These are phyloP conservation scores for Didymella arachidicola DNA, from an alignment of 2,329 filamentous ascomycete genomes.

Conservation along the genomic window DNA sequence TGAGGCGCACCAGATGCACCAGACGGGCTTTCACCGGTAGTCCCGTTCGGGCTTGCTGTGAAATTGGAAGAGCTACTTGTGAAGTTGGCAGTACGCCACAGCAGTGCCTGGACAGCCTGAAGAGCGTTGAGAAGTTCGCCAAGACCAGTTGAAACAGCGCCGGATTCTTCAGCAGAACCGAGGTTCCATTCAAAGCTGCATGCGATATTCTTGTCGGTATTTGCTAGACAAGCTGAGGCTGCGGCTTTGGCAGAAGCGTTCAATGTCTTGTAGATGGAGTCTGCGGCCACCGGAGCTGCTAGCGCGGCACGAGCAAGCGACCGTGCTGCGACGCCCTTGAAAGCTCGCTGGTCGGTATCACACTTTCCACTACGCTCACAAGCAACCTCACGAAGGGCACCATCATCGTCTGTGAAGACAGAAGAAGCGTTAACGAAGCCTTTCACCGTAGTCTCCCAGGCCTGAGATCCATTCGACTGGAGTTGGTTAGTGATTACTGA, in stretches of 20 bases:
- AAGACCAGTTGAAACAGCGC: constrained; percentile 21
- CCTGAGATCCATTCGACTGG: constrained; percentile 35
- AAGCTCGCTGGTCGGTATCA: constrained; percentile 70
- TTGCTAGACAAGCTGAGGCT: constrained; percentile 22
- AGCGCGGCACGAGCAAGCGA: constrained; percentile 35
- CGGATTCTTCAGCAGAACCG: neutral
- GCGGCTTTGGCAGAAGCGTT: constrained; percentile 35
- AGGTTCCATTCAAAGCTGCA: constrained; percentile 27
- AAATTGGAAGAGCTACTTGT: neutral
- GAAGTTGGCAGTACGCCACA: constrained; percentile 29
- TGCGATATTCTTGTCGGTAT: constrained; percentile 10
- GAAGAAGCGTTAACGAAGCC: constrained; percentile 42
- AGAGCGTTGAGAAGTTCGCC: constrained; percentile 33
- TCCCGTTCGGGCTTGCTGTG: neutral
- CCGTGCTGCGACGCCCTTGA: constrained; percentile 59
- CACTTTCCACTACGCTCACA: constrained; percentile 67
- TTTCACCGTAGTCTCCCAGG: constrained; percentile 33
- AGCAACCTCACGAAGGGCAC: constrained; percentile 71
- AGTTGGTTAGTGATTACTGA: neutral
- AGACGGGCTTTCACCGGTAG: constrained; percentile 10
- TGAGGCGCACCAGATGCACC: constrained; percentile 16
- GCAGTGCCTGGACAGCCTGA: constrained; percentile 34
- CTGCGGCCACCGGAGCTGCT: constrained; percentile 29
- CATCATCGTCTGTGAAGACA: constrained; percentile 56
- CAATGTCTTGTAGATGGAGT: constrained; percentile 26